These are phyloP conservation scores for Zygnema cylindricum DNA, from an alignment of 139 green algal species.

Conservation along the genomic window DNA sequence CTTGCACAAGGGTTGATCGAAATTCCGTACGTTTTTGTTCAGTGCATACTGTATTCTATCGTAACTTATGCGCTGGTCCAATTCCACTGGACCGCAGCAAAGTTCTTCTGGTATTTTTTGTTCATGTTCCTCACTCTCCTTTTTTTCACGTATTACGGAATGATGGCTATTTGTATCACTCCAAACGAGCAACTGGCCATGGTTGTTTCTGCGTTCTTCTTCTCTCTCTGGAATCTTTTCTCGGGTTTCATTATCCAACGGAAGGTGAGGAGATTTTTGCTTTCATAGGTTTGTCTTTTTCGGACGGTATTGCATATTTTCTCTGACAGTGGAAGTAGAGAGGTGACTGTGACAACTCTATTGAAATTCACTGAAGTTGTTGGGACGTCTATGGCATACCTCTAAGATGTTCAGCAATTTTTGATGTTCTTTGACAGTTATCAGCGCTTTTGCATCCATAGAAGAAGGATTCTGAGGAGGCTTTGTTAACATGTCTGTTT, in stretches of 20 bases:
- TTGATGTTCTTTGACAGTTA: too few relatives aligned
- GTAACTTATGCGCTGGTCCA: conserved; percentile 51
- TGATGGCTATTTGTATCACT: conserved; percentile 48
- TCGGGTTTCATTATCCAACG: conserved; percentile 51
- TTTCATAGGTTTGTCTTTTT: not conserved
- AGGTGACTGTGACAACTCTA: too few relatives aligned
- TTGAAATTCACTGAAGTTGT: not conserved
- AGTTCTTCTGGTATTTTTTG: conserved; percentile 53
- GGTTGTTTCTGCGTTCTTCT: conserved; percentile 49
- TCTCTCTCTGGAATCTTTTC: conserved; percentile 56
- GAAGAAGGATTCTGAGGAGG: too few relatives aligned
- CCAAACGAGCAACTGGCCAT: conserved; percentile 50
- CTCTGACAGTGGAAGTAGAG: too few relatives aligned
- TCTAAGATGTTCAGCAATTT: not conserved
- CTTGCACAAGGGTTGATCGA: conserved; percentile 64
- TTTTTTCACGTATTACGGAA: conserved; percentile 47
- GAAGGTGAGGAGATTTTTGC: conserved; percentile 12
- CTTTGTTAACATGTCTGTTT: not conserved
- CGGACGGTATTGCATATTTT: not conserved
- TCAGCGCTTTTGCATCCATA: too few relatives aligned
- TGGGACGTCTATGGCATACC: not conserved
- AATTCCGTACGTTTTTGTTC: conserved; percentile 66
- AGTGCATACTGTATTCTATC: conserved; percentile 60
- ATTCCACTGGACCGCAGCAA: conserved; percentile 52
- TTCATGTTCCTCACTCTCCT: conserved; percentile 55